Base-by-base conservation (phyloP, 2,329 filamentous ascomycete species). In the Aspergillus pseudotamarii region DNA sequence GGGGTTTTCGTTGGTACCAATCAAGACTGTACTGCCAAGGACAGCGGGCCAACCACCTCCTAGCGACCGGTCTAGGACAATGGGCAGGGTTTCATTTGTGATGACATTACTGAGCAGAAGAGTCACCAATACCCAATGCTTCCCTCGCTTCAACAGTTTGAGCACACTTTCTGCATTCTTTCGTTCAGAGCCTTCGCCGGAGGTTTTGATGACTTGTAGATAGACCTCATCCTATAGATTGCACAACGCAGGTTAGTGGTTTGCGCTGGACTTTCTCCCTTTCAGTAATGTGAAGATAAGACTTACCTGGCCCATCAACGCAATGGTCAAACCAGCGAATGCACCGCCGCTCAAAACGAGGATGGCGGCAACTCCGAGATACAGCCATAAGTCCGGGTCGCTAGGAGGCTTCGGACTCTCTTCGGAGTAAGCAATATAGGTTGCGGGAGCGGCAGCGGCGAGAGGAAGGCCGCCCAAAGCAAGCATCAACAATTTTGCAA, bases 91-190 rank as follows among this genome's bases (percentile, higher is more conserved):
- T 80, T 98, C 95, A 78, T 99, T 98, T 68, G 96, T 96, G 72
- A 99, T 96, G 74, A 99, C 95, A 77, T 99, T 99, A 77, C 93
- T 93, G 61, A 99, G 83, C 9, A 99, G 86, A 30, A 99, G 82
- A 3, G 95, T 98, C 59, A 99, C 95, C 62, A 99, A 83, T 23
- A 99, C 94, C 95, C 95, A 99, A 79, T 99, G 95, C 78, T 99
- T 99, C 72, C 95, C 95, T 71, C 87, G 91, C 68, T 92, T 88
- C 61, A 99, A 81, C 32, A 99, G 83, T 50, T 88, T 85, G 70
- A 95, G 85, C 12, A 99, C 95, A 67, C 88, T 90, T 61, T 86
- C 87, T 0, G 95, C 95, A 75, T 97, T 93, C 74, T 89, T 92
- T 73, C 89, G 90, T 80, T 98, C 94, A n/a, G 89, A 84, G 60